Base-by-base conservation (phyloP, 1,284 basidiomycete species). In the Naganishia sp. region DNA sequence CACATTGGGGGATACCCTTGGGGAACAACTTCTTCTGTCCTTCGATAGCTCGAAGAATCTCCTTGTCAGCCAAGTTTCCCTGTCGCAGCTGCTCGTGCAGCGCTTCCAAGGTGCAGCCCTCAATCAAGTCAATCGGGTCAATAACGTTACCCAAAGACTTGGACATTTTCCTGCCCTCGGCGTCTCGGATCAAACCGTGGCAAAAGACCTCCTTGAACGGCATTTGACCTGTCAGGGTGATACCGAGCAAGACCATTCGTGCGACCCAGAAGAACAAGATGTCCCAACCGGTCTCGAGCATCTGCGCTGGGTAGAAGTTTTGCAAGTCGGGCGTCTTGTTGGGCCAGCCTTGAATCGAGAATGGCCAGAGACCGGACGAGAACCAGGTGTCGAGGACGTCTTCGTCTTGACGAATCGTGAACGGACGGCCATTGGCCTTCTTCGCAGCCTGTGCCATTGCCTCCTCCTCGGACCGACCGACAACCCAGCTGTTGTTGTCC, bases 181-280 rank as follows among this genome's bases (percentile, higher is more conserved):
- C 95, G 76, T 99, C 96, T 64, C 95, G 91, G 73, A 99, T 90
- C 94, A 99, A 97, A 31, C 95, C 95, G 77, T 99, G 96, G 81
- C 94, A 98, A 78, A 91, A 88, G n/a, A 99, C 95, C 81, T 99
- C 94, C 67, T 87, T 85, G 86, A 99, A 99, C 0, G 95, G 96
- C 83, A 99, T 86, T 75, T 89, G 80, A 55, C 85, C 94, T 0
- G 96, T 99, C 56, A 97, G 86, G 69, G 90, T 86, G 75, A 94
- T 83, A 64, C 96, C 95, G 46, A 99, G 88, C 78, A 99, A 84
- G 67, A 92, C 94, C 96, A 99, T 99, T 58, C 94, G 88, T 7
- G 96, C 94, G 23, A 99, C 94, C 96, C 96, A 99, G 87, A 99
- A 98, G 85, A 96, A 96, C 43, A 99, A 81, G 73, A 98, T 99